Conservation (phyloP, 768 basidiomycete genomes). For the Amanita thiersii region DNA sequence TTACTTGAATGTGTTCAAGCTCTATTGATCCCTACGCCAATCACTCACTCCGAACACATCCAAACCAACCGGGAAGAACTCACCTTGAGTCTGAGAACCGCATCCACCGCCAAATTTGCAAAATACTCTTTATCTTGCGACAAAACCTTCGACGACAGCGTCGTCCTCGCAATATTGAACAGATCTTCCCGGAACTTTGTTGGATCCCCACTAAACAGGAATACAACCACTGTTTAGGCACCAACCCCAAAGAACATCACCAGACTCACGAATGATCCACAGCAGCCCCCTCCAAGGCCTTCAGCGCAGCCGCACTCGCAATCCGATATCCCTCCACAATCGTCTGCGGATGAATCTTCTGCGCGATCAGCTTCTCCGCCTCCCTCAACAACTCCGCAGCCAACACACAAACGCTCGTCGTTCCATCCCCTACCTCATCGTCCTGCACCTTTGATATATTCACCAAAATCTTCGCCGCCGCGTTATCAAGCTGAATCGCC, state of each 20-base stretch:
- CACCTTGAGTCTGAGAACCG: conserved; percentile 87
- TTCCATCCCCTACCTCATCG: conserved; percentile 97
- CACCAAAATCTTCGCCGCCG: conserved; percentile 97
- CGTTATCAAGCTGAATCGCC: conserved; percentile 95
- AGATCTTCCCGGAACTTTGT: conserved; percentile 79
- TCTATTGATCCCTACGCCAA: conserved; percentile 96
- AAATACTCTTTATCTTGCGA: conserved; percentile 98
- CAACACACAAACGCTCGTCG: conserved; percentile 85
- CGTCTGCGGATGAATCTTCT: conserved; percentile 96
- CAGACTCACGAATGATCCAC: conserved; percentile 73
- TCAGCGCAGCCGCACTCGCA: conserved; percentile 77
- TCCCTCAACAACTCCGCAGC: conserved; percentile 89
- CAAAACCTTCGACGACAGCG: conserved; percentile 91
- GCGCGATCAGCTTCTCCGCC: conserved; percentile 87
- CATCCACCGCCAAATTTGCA: conserved; percentile 95
- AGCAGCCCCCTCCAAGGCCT: conserved; percentile 76
- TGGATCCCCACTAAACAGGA: conserved; percentile 29
- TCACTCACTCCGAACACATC: conserved; percentile 2
- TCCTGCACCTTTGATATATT: conserved; percentile 99
- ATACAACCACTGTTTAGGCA: not conserved
- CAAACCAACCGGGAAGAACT: not conserved
- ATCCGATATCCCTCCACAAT: conserved; percentile 96
- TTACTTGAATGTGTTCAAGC: conserved; percentile 97
- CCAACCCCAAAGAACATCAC: not conserved
- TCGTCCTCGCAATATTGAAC: conserved; percentile 95